A percentile compares a stretch with the other conserved stretches of the same genome.
Evolutionary conservation across 345 rosid genomes (phyloP).

Genomic region (Pistacia integerrima): DNA sequence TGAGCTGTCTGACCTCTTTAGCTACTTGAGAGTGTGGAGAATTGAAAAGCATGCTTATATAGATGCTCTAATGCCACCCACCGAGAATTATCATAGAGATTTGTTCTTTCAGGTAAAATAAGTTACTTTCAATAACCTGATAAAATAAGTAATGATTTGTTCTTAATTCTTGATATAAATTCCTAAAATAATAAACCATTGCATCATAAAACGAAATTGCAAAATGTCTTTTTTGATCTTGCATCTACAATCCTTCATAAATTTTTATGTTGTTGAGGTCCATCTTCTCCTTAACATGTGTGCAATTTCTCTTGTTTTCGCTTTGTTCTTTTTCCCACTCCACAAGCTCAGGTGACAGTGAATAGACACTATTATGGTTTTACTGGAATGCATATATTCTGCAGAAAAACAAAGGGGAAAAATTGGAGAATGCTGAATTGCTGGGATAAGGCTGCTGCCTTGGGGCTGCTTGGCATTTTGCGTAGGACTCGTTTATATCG

Average conservation of each 20-base stretch:
- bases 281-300: not conserved
- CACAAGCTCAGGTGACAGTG: not conserved
- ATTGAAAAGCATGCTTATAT: conserved; percentile 73
- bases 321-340: not conserved
- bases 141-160: too few relatives aligned
- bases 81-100: conserved; percentile 78
- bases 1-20: conserved; percentile 76
- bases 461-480: too few relatives aligned
- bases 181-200: not conserved
- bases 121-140: not conserved
- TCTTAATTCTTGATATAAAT: not conserved
- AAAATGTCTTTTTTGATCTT: not conserved
- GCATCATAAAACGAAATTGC: not conserved
- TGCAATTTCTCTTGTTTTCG: not conserved
- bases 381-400: not conserved
- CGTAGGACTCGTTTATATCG: too few relatives aligned
- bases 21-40: conserved; percentile 82
- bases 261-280: too few relatives aligned
- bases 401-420: too few relatives aligned
- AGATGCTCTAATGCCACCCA: conserved; percentile 89
- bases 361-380: not conserved
- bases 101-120: conserved; percentile 77
- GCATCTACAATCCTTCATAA: not conserved
- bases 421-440: too few relatives aligned
- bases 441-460: too few relatives aligned